Evolutionary conservation across 768 basidiomycete genomes (phyloP).

Genomic region (Suillus alpinus): DNA sequence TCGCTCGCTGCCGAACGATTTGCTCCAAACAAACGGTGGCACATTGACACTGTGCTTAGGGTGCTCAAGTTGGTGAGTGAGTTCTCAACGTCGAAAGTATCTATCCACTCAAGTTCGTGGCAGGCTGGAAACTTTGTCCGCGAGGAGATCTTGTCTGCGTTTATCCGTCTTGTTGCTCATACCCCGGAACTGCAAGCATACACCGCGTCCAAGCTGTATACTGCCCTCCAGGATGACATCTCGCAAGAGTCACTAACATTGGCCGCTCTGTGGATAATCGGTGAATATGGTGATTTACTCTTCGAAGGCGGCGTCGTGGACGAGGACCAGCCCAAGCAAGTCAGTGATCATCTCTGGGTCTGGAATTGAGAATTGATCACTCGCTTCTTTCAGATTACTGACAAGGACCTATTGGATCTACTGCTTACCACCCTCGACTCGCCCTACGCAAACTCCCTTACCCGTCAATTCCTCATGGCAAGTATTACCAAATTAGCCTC

Average conservation of each 20-base stretch:
- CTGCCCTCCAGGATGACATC: constrained; percentile 83
- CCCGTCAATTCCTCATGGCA: constrained; percentile 89
- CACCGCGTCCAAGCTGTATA: constrained; percentile 87
- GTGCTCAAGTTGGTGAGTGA: constrained; percentile 81
- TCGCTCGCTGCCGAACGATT: constrained; percentile 93
- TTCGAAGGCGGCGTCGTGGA: constrained; percentile 82
- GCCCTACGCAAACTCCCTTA: constrained; percentile 89
- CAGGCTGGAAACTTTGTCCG: constrained; percentile 98
- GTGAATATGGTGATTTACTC: constrained; percentile 92
- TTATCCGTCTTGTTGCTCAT: constrained; percentile 94
- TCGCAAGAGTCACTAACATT: constrained; percentile 96
- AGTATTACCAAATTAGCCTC: constrained; percentile 88
- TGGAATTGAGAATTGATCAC: neutral
- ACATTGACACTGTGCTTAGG: constrained; percentile 94
- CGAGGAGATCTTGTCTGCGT: constrained; percentile 92
- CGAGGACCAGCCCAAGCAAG: constrained; percentile 69
- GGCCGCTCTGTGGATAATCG: constrained; percentile 92
- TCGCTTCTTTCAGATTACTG: constrained; percentile 51
- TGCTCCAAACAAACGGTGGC: constrained; percentile 98
- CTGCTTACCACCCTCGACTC: constrained; percentile 86
- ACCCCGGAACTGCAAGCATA: constrained; percentile 97
- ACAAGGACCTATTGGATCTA: constrained; percentile 83
- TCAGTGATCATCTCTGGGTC: constrained; percentile 30
- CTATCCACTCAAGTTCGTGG: constrained; percentile 5
- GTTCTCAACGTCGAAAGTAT: neutral